Base-by-base conservation (phyloP, 1,284 basidiomycete species). In the Lignosus rhinocerotis region DNA sequence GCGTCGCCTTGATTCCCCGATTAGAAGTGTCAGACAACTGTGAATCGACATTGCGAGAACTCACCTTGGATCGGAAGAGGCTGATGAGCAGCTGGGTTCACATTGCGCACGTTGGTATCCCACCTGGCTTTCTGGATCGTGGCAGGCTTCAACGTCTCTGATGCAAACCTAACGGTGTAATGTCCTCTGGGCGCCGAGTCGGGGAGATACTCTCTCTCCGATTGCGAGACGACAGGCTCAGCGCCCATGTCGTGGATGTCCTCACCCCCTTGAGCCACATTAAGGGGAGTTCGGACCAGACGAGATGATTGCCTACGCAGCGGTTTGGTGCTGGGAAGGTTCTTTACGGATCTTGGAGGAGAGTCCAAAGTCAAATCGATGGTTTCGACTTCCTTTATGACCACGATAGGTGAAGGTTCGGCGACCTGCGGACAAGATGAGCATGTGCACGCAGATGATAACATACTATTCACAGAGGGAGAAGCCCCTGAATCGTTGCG, bases 351-450 rank as follows among this genome's bases (percentile, higher is more conserved):
- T 4, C 31, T 56, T 1, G 51, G 52, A 51, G 64, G 62, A n/a
- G 63, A 58, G 42, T 67, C 66, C 4, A 55, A 10, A 3, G 66
- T 67, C 4, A 67, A 39, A 30, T 67, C 66, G 9, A 67, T 66
- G 2, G 58, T 62, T 47, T 58, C 61, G 7, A 21, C 36, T 38
- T 55, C 51, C n/a, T 31, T 17, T 34, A 56, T 56, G 33, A 52
- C 25, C 8, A 19, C 25, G 12, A 45, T 6, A 2, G 45, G 41
- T 0, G 49, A 17, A 31, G 25, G 10, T 3, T 34, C 25, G 30
- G 14, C 41, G n/a, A 31, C 43, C 36, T n/a, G 25, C 21, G 7
- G n/a, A 7, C 25, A 33, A n/a, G 10, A 14, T 42, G 19, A 30
- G 33, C n/a, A 38, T 16, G 9, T 16, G 14, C 34, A 21, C 16